phyloP scores from a whole-genome alignment of 148 eudicot species.

The Silene uniflora region DNA sequence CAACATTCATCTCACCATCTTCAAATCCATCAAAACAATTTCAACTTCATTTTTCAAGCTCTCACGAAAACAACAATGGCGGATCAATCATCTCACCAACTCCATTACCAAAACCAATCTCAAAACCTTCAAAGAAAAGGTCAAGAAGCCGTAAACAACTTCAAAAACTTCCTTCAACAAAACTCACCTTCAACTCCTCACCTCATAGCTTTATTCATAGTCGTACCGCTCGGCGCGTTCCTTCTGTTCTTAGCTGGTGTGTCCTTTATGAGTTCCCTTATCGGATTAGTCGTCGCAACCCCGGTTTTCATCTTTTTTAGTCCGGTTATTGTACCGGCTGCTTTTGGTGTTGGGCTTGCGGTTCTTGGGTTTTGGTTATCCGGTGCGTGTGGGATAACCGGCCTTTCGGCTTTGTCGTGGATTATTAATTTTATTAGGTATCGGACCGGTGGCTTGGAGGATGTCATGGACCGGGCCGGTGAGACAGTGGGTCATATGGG shows the following conservation, averaged over 20 bases:
- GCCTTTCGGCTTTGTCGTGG: conserved; percentile 50
- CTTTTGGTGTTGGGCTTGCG: conserved; percentile 35
- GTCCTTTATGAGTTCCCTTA: conserved; percentile 38
- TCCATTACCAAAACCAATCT: conserved; percentile 1
- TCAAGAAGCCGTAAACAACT: conserved; percentile 22
- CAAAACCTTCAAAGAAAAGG: conserved; percentile 27
- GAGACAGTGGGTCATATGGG: conserved; percentile 34
- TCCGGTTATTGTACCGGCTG: conserved; percentile 66
- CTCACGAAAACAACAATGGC: conserved; percentile 18
- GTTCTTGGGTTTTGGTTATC: conserved; percentile 48
- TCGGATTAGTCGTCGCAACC: conserved; percentile 39
- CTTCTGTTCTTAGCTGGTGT: conserved; percentile 46
- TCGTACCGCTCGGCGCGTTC: conserved; percentile 45
- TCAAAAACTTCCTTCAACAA: conserved; percentile 22
- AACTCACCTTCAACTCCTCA: conserved; percentile 36
- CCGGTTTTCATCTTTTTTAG: conserved; percentile 66
- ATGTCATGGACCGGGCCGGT: conserved; percentile 16
- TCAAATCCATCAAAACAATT: not conserved
- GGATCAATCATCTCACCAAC: conserved; percentile 8
- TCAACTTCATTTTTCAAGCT: not conserved
- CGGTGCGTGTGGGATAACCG: conserved; percentile 55
- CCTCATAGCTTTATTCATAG: conserved; percentile 32
- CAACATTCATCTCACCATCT: too few species aligned
- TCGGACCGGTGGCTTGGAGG: conserved; percentile 25
- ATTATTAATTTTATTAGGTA: conserved; percentile 32